These are phyloP conservation scores for Ogataea salicorniae DNA, from an alignment of 805 yeast genomes.

Conservation along the genomic window DNA sequence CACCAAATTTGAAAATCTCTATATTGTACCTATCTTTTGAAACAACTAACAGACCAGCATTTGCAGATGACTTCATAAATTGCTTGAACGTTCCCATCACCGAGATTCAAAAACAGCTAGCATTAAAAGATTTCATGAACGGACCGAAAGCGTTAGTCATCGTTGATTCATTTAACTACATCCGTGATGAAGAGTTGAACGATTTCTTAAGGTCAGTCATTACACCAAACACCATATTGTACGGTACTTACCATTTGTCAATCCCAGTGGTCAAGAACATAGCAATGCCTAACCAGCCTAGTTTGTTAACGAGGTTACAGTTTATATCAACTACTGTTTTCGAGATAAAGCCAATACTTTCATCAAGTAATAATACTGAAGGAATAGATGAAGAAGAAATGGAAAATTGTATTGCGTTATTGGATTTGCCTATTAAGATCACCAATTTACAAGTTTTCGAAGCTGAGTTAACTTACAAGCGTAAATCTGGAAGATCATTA, in stretches of 20 bases:
- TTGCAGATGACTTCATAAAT: constrained; percentile 44
- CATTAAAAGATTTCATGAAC: neutral
- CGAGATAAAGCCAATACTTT: constrained; percentile 45
- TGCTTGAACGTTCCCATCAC: constrained; percentile 27
- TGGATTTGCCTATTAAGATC: constrained; percentile 47
- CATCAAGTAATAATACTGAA: neutral
- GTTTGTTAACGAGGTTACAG: constrained; percentile 32
- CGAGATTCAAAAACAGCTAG: constrained; percentile 8
- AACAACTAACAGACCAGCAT: constrained; percentile 48
- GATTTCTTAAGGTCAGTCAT: constrained; percentile 22
- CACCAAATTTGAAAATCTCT: constrained; percentile 21
- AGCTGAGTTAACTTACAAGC: constrained; percentile 55
- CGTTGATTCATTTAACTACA: constrained; percentile 65
- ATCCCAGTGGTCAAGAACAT: constrained; percentile 20
- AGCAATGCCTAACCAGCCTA: constrained; percentile 15
- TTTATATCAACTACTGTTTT: constrained; percentile 75
- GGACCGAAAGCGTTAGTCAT: constrained; percentile 36
- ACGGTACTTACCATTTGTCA: constrained; percentile 45
- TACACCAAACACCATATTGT: constrained; percentile 39
- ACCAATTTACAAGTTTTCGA: constrained; percentile 42
- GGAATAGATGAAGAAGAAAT: constrained; percentile 44
- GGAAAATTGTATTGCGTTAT: constrained; percentile 32
- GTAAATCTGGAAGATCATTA: constrained; percentile 81
- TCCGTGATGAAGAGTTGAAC: constrained; percentile 43
- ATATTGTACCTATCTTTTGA: constrained; percentile 65